phyloP scores from a whole-genome alignment of 1,139 yeast genomes.

The Taphrina flavorubra region DNA sequence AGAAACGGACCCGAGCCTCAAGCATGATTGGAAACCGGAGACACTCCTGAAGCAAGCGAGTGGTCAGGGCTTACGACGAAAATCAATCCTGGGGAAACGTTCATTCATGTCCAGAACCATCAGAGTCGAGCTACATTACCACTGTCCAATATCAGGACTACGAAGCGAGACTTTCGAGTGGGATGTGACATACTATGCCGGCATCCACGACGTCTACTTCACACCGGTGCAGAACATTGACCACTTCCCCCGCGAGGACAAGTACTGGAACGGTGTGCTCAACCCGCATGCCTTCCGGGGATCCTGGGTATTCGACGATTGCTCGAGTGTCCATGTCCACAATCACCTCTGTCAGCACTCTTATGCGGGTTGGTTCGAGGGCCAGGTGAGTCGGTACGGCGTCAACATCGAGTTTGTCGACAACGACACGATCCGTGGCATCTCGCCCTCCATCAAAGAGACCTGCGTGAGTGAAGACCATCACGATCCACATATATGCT shows the following conservation, averaged over 20 bases:
- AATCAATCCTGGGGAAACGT: too few species aligned
- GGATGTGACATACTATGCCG: not conserved
- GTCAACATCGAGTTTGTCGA: not conserved
- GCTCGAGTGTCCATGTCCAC: not conserved
- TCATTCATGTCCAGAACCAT: not conserved
- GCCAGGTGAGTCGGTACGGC: not conserved
- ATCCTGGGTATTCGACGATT: not conserved
- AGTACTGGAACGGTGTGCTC: not conserved
- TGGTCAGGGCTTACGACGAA: too few species aligned
- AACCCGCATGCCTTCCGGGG: not conserved
- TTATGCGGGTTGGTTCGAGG: not conserved
- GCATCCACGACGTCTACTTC: not conserved
- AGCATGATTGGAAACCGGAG: too few species aligned
- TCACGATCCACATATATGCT: too few species aligned
- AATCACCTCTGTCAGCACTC: not conserved
- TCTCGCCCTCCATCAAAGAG: not conserved
- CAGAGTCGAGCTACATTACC: not conserved
- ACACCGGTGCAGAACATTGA: not conserved
- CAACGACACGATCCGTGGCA: not conserved
- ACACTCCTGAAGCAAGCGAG: too few species aligned
- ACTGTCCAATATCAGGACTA: not conserved
- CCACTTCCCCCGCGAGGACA: not conserved
- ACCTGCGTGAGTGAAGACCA: too few species aligned
- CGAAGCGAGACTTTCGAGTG: conserved; percentile 3
- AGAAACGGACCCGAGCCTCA: too few species aligned